These are phyloP conservation scores for Phytophthora sp. DNA, from an alignment of 352 stramenopile species.

Conservation along the genomic window DNA sequence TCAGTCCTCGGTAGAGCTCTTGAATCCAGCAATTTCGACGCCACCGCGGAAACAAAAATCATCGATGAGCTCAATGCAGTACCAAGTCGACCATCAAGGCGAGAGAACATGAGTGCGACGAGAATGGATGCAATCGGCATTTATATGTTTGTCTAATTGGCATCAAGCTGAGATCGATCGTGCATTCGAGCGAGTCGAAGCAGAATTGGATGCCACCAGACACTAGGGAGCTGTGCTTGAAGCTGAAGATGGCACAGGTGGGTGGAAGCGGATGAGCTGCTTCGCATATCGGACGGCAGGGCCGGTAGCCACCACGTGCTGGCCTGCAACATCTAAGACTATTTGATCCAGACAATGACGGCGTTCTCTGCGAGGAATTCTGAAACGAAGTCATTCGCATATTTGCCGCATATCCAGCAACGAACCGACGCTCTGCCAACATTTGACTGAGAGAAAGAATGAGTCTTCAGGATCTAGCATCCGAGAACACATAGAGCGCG, in stretches of 20 bases:
- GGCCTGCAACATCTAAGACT: conserved; percentile 50
- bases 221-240: not conserved
- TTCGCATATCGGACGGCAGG: conserved; percentile 69
- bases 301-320: conserved; percentile 59
- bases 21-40: too few relatives aligned
- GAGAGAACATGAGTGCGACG: too few relatives aligned
- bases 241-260: conserved; percentile 6
- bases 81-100: too few relatives aligned
- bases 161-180: conserved; percentile 58
- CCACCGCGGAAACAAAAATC: too few relatives aligned
- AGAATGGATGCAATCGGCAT: too few relatives aligned
- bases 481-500: not conserved
- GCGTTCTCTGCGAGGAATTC: conserved; percentile 52
- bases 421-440: too few relatives aligned
- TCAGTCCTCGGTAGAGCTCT: too few relatives aligned
- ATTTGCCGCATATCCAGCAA: too few relatives aligned
- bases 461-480: not conserved
- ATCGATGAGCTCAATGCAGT: too few relatives aligned
- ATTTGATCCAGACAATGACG: conserved; percentile 81
- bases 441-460: not conserved
- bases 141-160: conserved; percentile 27
- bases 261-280: conserved; percentile 78
- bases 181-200: conserved; percentile 69
- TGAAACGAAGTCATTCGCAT: too few relatives aligned
- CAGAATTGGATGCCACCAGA: conserved; percentile 46